Conservation (phyloP, 352 stramenopile genomes). For the Phytopythium boreale region DNA sequence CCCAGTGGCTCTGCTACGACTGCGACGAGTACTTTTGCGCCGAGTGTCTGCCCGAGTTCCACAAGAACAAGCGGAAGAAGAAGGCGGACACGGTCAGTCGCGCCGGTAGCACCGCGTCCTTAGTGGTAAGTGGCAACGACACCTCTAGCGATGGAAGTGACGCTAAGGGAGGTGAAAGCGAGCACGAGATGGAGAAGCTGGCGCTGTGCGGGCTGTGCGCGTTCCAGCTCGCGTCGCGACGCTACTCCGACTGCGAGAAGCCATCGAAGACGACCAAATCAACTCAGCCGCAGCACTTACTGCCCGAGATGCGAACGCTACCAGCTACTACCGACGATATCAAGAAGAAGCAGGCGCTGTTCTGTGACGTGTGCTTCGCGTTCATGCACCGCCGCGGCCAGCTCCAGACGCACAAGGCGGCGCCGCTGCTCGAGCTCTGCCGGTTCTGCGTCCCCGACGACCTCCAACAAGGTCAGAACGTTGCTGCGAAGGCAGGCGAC, state of each 20-base stretch:
- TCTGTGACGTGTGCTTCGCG: conserved; percentile 65
- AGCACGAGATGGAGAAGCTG: conserved; percentile 40
- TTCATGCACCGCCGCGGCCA: conserved; percentile 48
- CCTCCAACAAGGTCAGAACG: not conserved
- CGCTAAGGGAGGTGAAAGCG: not conserved
- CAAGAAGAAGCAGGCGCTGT: conserved; percentile 29
- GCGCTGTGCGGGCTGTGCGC: conserved; percentile 51
- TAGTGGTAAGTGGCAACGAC: not conserved
- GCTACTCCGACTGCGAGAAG: conserved; percentile 37
- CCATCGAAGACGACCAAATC: conserved; percentile 1
- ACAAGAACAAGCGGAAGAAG: conserved; percentile 31
- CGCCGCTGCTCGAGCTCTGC: conserved; percentile 46
- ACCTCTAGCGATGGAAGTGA: not conserved
- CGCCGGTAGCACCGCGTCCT: not conserved
- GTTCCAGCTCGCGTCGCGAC: conserved; percentile 59
- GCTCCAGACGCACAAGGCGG: conserved; percentile 36
- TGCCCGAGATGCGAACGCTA: not conserved
- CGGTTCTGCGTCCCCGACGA: conserved; percentile 22
- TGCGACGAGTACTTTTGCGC: conserved; percentile 62
- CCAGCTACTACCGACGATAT: not conserved
- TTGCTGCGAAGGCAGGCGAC: conserved; percentile 3
- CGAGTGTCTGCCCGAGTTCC: conserved; percentile 33
- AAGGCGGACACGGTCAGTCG: not conserved
- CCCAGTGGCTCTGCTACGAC: conserved; percentile 55
- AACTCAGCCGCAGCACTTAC: not conserved